Evolutionary conservation across 1,284 basidiomycete genomes (phyloP), one percentile per base, ranked within the genome.

Genomic region (Earliella scabrosa): DNA sequence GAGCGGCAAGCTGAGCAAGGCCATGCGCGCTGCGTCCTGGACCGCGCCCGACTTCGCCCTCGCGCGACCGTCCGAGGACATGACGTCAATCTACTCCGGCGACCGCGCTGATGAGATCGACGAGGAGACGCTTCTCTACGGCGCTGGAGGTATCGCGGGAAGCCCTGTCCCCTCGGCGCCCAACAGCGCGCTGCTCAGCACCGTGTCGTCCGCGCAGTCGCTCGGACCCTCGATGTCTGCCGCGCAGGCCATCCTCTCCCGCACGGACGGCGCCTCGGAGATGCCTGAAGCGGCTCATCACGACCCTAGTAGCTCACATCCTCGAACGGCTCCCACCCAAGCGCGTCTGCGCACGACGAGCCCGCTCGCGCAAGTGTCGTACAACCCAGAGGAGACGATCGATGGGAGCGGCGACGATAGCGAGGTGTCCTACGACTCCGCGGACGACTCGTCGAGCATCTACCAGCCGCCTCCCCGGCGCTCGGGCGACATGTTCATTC

Each of bases 1-100:
- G 55, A 67, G 67, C 58, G 69, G 67, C n/a, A 56, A 59, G 47
- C 63, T 77, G 49, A 73, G 71, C 1, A 69, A 75, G 23, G 80
- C 79, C 23, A 75, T 82, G 62, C 77, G 86, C 13, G 86, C 86
- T 9, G 85, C 85, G 44, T 87, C 85, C 65, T 87, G 85, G 85
- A 79, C 77, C 2, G 60, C 50, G 3, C 57, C 60, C 18, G 80
- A 83, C 27, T 76, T 77, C 24, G 65, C 69, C 4, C 77, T 79
- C 50, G 56, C 61, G n/a, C 58, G 70, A 3, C 69, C 67, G 16
- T 67, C 65, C 32, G 82, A 83, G 60, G 80, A 84, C 46, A 72
- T 78, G 54, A 75, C 69, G 46, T 87, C 82, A 59, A 63, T 86
- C 40, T 78, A 80, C 56, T 83, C 81, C 27, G 78, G 78, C 40